phyloP scores from a whole-genome alignment of 2,329 filamentous ascomycete species.

The Raffaelea albimanens region DNA sequence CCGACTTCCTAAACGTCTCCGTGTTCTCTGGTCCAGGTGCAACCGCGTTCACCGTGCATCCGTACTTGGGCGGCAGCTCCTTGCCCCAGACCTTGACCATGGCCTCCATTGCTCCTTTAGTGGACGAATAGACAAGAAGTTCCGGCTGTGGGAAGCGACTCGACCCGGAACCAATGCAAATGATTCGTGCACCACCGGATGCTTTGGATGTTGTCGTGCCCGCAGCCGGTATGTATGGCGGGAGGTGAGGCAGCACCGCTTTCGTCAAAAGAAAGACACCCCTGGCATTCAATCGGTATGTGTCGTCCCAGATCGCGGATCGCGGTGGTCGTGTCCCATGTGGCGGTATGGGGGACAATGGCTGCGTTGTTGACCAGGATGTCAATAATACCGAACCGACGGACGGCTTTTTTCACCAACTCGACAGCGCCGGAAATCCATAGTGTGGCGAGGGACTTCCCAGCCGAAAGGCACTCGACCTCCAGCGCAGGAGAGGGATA shows the following conservation, averaged over 20 bases:
- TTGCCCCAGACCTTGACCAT: conserved; percentile 48
- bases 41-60: conserved; percentile 51
- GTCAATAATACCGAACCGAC: neutral
- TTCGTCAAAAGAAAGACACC: conserved; percentile 43
- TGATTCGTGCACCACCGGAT: conserved; percentile 28
- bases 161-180: conserved; percentile 49
- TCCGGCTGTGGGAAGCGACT: conserved; percentile 20
- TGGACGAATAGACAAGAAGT: conserved; percentile 1
- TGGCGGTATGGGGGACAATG: conserved; percentile 18
- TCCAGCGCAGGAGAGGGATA: conserved; percentile 27
- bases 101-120: conserved; percentile 44
- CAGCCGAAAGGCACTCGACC: conserved; percentile 19
- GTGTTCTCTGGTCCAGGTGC: neutral
- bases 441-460: conserved; percentile 17
- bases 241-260: conserved; percentile 41
- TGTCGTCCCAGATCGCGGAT: conserved; percentile 37
- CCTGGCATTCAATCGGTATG: conserved; percentile 49
- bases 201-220: neutral
- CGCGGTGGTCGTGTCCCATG: conserved; percentile 32
- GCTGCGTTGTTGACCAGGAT: conserved; percentile 14
- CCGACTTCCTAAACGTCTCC: neutral
- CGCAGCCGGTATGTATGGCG: neutral
- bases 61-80: conserved; percentile 40
- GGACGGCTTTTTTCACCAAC: conserved; percentile 26
- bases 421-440: conserved; percentile 29